Conservation (phyloP, 169 alveolate species). For the Eimeria zaria region DNA sequence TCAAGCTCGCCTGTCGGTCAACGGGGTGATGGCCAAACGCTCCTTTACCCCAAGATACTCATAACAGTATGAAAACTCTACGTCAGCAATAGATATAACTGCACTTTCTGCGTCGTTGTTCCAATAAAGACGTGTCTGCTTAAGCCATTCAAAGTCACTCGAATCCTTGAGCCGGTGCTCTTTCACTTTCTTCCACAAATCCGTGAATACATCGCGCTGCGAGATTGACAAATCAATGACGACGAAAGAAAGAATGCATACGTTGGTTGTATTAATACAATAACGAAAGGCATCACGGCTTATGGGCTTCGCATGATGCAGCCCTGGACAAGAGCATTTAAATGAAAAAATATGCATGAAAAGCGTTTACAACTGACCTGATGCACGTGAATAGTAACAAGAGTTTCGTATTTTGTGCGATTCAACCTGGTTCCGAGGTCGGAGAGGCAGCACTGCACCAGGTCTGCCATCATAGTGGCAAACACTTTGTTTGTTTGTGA, state of each 20-base stretch:
- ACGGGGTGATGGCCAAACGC: slow-evolving; percentile 97
- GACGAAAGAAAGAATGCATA: no score
- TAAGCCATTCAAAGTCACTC: slow-evolving; percentile 98
- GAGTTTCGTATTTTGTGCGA: slow-evolving; percentile 97
- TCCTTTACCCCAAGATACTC: slow-evolving; percentile 98
- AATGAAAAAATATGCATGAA: not conserved
- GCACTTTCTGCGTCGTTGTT: slow-evolving; percentile 94
- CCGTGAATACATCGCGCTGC: slow-evolving; percentile 97
- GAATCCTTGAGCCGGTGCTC: slow-evolving; percentile 95
- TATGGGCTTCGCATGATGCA: not conserved
- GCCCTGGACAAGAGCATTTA: not conserved
- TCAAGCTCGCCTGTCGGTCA: slow-evolving; percentile 95
- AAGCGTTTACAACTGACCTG: slow-evolving; percentile 71
- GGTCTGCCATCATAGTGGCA: slow-evolving; percentile 93
- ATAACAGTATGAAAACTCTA: slow-evolving; percentile 96
- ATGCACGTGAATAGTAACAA: slow-evolving; percentile 98
- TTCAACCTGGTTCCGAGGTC: slow-evolving; percentile 95
- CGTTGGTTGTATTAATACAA: not conserved
- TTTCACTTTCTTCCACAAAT: slow-evolving; percentile 95
- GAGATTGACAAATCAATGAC: not conserved
- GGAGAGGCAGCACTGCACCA: slow-evolving; percentile 95
- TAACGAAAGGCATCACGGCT: not conserved
- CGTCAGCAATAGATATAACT: slow-evolving; percentile 96
- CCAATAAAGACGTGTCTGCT: slow-evolving; percentile 97
- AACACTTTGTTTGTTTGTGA: slow-evolving; percentile 89